Evolutionary conservation across 2,329 filamentous ascomycete species (phyloP).

Genomic region (Claviceps africana): DNA sequence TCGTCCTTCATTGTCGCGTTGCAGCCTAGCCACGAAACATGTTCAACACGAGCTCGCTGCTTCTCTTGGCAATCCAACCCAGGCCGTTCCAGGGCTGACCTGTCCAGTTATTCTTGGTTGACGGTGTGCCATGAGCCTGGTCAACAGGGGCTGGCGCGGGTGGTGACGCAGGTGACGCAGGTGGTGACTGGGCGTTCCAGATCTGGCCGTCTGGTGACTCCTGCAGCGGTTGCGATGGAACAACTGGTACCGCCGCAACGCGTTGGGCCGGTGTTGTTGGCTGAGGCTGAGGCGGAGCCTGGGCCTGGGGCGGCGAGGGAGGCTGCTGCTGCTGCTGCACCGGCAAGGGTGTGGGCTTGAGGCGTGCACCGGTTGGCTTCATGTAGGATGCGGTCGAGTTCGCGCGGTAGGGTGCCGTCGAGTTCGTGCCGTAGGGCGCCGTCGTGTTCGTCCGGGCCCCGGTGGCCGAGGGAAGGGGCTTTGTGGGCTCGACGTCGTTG

Average conservation of each 20-base stretch:
- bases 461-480: background rate
- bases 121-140: background rate
- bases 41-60: background rate
- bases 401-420: too few relatives aligned
- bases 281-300: too few relatives aligned
- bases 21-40: background rate
- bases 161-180: background rate
- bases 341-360: too few relatives aligned
- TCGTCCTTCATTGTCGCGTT: too few relatives aligned
- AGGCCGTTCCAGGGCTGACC: constrained; percentile 5
- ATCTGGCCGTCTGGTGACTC: background rate
- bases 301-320: too few relatives aligned
- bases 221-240: background rate
- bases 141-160: background rate
- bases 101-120: background rate
- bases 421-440: too few relatives aligned
- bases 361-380: too few relatives aligned
- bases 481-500: background rate
- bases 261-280: background rate
- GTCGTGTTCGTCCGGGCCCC: background rate
- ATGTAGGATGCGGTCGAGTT: too few relatives aligned
- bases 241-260: background rate
- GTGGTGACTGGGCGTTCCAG: constrained; percentile 1
- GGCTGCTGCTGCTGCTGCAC: too few relatives aligned
- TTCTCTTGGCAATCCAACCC: constrained; percentile 2